These are phyloP conservation scores for Beauveria varroae DNA, from an alignment of 2,329 filamentous ascomycete species.

Conservation along the genomic window DNA sequence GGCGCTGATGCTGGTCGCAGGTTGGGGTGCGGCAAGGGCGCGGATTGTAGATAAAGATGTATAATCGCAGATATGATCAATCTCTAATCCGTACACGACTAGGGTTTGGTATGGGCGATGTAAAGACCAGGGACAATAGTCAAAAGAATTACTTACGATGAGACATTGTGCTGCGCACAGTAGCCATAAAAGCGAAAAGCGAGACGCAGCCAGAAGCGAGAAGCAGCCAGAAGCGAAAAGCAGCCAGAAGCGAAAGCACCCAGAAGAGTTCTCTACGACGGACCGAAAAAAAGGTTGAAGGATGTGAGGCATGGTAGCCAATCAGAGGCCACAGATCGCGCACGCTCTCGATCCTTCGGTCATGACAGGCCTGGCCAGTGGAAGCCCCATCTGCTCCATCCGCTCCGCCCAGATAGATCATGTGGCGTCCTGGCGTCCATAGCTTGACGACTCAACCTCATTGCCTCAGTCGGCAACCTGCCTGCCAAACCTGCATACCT, in stretches of 20 bases:
- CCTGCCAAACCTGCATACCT: not conserved
- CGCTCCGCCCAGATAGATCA: not conserved
- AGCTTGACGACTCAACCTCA: not conserved
- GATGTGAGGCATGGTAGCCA: not conserved
- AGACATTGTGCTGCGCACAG: too few relatives aligned
- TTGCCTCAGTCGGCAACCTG: not conserved
- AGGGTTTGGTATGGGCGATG: too few relatives aligned
- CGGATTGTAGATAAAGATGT: too few relatives aligned
- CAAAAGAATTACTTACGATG: too few relatives aligned
- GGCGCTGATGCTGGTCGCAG: conserved; percentile 7
- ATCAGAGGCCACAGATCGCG: conserved; percentile 2
- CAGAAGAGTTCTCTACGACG: not conserved
- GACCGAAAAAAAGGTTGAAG: not conserved
- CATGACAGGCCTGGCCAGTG: not conserved
- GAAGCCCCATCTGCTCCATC: not conserved
- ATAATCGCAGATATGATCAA: too few relatives aligned
- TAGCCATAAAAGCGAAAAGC: too few relatives aligned
- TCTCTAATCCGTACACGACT: too few relatives aligned
- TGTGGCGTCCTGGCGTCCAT: not conserved
- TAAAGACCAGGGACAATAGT: too few relatives aligned
- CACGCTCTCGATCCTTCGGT: conserved; percentile 9
- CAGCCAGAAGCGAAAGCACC: not conserved
- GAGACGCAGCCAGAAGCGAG: too few relatives aligned
- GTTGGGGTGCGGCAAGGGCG: not conserved
- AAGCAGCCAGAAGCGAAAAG: not conserved